Conservation (phyloP, 108 stramenopile genomes). For the Phaeodactylum tricornutum region DNA sequence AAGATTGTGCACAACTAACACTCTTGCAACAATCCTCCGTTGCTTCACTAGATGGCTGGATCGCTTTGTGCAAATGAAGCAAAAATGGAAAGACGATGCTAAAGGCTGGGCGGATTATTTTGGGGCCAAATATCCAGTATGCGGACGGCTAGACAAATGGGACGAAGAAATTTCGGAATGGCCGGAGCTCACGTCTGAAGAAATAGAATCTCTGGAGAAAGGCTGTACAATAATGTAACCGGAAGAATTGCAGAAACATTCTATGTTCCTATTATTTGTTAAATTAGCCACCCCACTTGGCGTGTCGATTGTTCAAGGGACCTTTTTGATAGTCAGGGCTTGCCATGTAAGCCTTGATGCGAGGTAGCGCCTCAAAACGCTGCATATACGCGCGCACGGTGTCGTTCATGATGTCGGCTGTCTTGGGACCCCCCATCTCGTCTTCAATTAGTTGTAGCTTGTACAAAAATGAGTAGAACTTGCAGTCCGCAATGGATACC, state of each 20-base stretch:
- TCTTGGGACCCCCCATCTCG: slow-evolving; percentile 7
- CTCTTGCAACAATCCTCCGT: too few relatives aligned
- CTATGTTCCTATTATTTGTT: not conserved
- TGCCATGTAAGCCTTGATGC: slow-evolving; percentile 9
- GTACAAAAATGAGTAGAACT: slow-evolving; percentile 15
- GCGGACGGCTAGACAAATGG: slow-evolving; percentile 27
- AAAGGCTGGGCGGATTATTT: slow-evolving; percentile 30
- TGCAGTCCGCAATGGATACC: slow-evolving; percentile 12
- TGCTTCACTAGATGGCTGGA: too few relatives aligned
- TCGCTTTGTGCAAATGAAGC: slow-evolving; percentile 26
- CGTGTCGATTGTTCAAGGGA: slow-evolving; percentile 14
- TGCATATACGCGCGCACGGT: slow-evolving; percentile 10
- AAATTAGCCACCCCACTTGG: slow-evolving; percentile 14
- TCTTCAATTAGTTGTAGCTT: slow-evolving; percentile 7
- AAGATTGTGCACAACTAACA: too few relatives aligned
- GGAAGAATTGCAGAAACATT: too few relatives aligned
- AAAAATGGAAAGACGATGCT: slow-evolving; percentile 20
- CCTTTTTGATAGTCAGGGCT: slow-evolving; percentile 5
- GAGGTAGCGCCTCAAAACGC: slow-evolving; percentile 6
- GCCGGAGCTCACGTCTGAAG: slow-evolving; percentile 27
- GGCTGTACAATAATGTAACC: slow-evolving; percentile 27
- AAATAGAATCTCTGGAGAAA: slow-evolving; percentile 26
- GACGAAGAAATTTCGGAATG: slow-evolving; percentile 21
- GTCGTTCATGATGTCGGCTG: slow-evolving; percentile 5
- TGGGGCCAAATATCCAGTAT: slow-evolving; percentile 23